Conservation (phyloP, 306 rosid species). For the Malus fusca region DNA sequence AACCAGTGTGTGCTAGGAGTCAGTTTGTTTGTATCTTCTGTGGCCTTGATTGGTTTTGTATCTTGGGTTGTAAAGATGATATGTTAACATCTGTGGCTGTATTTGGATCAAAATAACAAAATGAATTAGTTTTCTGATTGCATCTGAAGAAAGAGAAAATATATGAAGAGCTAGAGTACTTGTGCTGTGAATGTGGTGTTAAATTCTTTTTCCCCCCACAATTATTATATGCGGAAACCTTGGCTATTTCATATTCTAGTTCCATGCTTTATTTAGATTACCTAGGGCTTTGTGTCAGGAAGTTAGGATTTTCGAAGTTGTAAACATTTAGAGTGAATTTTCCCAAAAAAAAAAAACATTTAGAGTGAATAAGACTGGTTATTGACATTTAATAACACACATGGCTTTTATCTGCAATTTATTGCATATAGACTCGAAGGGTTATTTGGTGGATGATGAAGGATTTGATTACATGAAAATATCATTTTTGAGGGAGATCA, state of each 20-base stretch:
- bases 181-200: not conserved
- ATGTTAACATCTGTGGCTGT: not conserved
- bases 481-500: constrained; percentile 79
- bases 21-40: not conserved
- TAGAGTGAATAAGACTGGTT: not conserved
- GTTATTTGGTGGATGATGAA: constrained; percentile 94
- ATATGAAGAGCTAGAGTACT: not conserved
- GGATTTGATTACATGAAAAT: constrained; percentile 94
- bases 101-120: not conserved
- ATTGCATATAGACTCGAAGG: constrained; percentile 80
- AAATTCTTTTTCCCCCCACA: not conserved
- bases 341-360: not conserved
- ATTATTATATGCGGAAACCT: not conserved
- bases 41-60: not conserved
- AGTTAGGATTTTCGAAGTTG: not conserved
- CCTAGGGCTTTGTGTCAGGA: not conserved
- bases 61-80: not conserved
- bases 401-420: constrained; percentile 8
- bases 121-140: not conserved
- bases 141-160: not conserved
- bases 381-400: constrained; percentile 8
- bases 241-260: not conserved
- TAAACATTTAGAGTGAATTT: not conserved
- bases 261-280: not conserved
- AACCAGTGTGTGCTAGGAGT: not conserved